Base-by-base conservation (phyloP, 1,284 basidiomycete species). In the Exobasidium cylindrosporum region DNA sequence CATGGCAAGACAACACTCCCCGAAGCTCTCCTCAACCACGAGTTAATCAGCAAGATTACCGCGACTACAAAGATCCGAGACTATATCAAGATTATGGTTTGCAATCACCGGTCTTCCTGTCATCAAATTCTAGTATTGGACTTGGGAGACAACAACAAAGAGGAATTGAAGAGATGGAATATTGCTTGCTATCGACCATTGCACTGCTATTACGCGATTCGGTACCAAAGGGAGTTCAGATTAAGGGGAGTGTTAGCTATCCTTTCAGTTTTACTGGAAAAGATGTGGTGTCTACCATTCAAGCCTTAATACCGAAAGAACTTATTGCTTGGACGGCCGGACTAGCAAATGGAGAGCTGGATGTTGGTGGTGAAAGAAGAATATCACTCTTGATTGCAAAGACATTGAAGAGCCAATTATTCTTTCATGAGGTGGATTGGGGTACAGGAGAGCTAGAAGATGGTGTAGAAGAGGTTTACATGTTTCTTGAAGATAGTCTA, bases 371-470 rank as follows among this genome's bases (percentile, higher is more conserved):
- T 88, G 86, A 66, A 14, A 62, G 92, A 2, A 85, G 89, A 28
- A 87, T 89, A 13, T 92, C 94, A 1, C 83, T 97, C 11, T 86
- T 88, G 70, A 87, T 96, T 13, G 94, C 92, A 0, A 87, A 91
- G 29, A 90, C 89, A 66, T 83, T 98, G 30, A 93, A 97, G 73
- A 88, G 86, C 65, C 91, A 95, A 79, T 85, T 97, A 5, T 96
- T 93, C 84, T 93, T 97, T 79, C 92, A 95, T 78, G 95, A 98
- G 78, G 94, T 97, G 5, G 94, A 97, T 79, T 96, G 93, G 91
- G 92, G 91, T 32, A 87, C 88, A 61, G 87, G 87, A 26, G 84
- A 88, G 0, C 82, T 97, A 50, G 87, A 89, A 62, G 95, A 97
- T 75, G 89, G 91, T 3, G 89, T 93, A 1, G 93, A 96, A 71